A percentile compares a stretch with the other conserved stretches of the same genome.
phyloP scores from a whole-genome alignment of 306 rosid genomes.

The Acacia confusa region DNA sequence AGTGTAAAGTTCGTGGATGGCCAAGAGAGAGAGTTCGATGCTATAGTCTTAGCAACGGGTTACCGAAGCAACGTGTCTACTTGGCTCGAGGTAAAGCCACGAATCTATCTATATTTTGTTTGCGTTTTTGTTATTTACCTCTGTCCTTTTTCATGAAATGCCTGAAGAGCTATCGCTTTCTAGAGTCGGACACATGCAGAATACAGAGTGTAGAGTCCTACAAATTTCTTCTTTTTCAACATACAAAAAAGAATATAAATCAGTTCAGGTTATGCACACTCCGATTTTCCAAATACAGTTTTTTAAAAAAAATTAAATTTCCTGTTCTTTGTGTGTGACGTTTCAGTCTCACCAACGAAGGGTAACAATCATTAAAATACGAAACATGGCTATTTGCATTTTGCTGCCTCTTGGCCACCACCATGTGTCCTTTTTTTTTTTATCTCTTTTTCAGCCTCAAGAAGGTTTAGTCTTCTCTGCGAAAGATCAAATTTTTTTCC shows the following conservation, averaged over 20 bases:
- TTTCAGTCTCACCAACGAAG: slow-evolving; percentile 26
- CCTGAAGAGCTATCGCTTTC: slow-evolving; percentile 55
- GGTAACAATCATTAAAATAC: slow-evolving; percentile 17
- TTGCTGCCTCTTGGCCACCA: neutral
- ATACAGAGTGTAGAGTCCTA: slow-evolving; percentile 48
- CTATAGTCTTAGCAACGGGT: slow-evolving; percentile 92
- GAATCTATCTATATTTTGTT: neutral
- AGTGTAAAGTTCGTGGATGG: slow-evolving; percentile 91
- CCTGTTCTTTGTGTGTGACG: slow-evolving; percentile 16
- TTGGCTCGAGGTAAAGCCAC: slow-evolving; percentile 81
- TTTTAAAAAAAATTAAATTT: neutral
- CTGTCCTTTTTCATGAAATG: slow-evolving; percentile 56
- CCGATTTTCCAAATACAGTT: neutral
- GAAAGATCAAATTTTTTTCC: neutral
- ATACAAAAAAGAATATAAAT: slow-evolving; percentile 61
- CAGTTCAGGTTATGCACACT: slow-evolving; percentile 32
- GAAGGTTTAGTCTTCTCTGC: neutral
- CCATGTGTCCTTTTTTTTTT: neutral
- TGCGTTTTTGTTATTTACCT: slow-evolving; percentile 37
- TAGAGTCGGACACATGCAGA: slow-evolving; percentile 44
- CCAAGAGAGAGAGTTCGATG: slow-evolving; percentile 87
- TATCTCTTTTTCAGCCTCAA: neutral
- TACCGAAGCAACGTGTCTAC: slow-evolving; percentile 92
- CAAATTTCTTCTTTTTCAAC: slow-evolving; percentile 73
- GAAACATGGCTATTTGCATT: slow-evolving; percentile 21